Conservation (phyloP, 139 green algal genomes). For the Tetradesmus lagerheimii region DNA sequence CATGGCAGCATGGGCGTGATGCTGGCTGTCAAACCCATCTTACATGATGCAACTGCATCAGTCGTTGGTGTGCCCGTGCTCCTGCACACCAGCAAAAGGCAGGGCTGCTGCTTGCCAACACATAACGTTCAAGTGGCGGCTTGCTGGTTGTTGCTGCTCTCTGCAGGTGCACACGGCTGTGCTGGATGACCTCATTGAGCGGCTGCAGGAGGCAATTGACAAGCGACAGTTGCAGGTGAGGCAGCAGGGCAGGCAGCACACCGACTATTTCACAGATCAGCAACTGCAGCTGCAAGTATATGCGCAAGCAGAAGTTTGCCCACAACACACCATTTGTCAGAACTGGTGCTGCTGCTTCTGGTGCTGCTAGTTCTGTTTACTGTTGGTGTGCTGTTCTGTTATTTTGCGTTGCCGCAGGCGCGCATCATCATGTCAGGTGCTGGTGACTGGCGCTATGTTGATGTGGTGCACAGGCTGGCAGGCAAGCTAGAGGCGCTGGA, state of each 20-base stretch:
- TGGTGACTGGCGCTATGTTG: conserved; percentile 85
- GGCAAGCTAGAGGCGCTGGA: conserved; percentile 87
- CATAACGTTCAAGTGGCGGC: background rate
- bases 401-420: conserved; percentile 33
- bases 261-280: background rate
- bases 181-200: conserved; percentile 51
- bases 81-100: too few species aligned
- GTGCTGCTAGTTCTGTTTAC: background rate
- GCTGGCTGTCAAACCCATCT: too few species aligned
- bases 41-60: too few species aligned
- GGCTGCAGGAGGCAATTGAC: conserved; percentile 46
- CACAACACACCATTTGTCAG: too few species aligned
- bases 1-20: too few species aligned
- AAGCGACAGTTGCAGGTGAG: conserved; percentile 44
- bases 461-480: conserved; percentile 69
- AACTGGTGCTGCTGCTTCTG: too few species aligned
- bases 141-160: background rate
- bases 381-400: background rate
- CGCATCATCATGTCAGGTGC: conserved; percentile 77
- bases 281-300: background rate
- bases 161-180: conserved; percentile 64
- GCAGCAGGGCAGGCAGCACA: background rate
- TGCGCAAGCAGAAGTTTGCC: too few species aligned
- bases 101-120: too few species aligned
- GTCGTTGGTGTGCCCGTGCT: too few species aligned